A percentile compares a stretch with the other conserved stretches of the same genome.
These are phyloP conservation scores for Suillus spraguei DNA, from an alignment of 768 basidiomycete genomes.

Conservation along the genomic window DNA sequence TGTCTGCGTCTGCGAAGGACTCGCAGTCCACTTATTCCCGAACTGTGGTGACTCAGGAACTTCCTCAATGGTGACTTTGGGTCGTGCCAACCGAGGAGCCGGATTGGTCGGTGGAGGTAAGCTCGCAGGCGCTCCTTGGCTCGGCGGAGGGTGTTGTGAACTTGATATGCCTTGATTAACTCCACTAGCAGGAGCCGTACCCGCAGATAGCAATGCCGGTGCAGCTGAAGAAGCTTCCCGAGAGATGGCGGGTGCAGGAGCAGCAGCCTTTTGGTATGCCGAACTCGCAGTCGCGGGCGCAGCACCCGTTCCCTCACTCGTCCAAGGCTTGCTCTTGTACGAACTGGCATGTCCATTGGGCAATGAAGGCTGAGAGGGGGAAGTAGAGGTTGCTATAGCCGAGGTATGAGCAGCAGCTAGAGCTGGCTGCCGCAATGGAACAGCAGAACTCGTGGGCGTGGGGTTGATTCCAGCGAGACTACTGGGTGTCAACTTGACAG, in stretches of 20 bases:
- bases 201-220: background rate
- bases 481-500: background rate
- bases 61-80: constrained; percentile 33
- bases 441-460: background rate
- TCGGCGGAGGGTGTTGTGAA: background rate
- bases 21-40: constrained; percentile 16
- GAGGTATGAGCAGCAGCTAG: background rate
- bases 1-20: constrained; percentile 10
- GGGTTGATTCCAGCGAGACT: background rate
- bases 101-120: constrained; percentile 11
- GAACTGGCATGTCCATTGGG: background rate
- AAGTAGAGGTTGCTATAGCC: background rate
- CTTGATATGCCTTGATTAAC: background rate
- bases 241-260: background rate
- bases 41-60: constrained; percentile 23
- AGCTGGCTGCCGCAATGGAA: constrained; percentile 6
- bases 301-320: background rate
- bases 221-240: constrained; percentile 1
- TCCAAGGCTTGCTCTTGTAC: constrained; percentile 2
- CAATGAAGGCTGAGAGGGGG: background rate
- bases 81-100: constrained; percentile 19
- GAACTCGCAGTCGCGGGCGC: background rate
- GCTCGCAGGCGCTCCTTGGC: background rate
- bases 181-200: background rate
- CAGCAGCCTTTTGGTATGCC: background rate